phyloP scores from a whole-genome alignment of 1,139 yeast species.

The Lodderomyces oxycetoniae region DNA sequence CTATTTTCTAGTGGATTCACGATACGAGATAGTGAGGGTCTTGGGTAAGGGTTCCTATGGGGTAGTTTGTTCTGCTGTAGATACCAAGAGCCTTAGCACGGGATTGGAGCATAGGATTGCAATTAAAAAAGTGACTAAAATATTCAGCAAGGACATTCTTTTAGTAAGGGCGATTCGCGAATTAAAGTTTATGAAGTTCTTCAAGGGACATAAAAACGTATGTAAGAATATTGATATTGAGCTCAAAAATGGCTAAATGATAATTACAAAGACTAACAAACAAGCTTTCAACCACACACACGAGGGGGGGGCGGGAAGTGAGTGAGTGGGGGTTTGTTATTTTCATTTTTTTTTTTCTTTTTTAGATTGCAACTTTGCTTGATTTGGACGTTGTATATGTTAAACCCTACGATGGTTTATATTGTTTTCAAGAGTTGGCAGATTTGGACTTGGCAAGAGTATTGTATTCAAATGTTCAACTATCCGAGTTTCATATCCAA shows the following conservation, averaged over 20 bases:
- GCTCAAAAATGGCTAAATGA: background rate
- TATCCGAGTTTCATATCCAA: constrained; percentile 81
- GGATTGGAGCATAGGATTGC: constrained; percentile 40
- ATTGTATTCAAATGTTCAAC: constrained; percentile 68
- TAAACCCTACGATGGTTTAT: constrained; percentile 76
- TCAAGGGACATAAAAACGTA: constrained; percentile 75
- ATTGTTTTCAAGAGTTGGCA: constrained; percentile 74
- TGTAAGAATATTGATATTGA: constrained; percentile 11
- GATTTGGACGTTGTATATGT: constrained; percentile 67
- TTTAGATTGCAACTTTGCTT: constrained; percentile 58
- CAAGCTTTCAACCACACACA: too few relatives aligned
- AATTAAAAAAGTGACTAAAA: constrained; percentile 70
- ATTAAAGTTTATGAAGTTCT: constrained; percentile 68
- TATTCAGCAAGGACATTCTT: constrained; percentile 59
- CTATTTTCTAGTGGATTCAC: constrained; percentile 57
- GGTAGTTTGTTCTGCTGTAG: constrained; percentile 78
- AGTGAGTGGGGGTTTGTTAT: too few relatives aligned
- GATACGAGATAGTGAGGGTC: constrained; percentile 59
- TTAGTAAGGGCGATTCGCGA: constrained; percentile 76
- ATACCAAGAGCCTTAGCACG: constrained; percentile 30
- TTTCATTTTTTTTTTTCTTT: background rate
- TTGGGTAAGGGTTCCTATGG: constrained; percentile 92
- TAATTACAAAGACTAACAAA: too few relatives aligned
- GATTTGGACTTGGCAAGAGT: constrained; percentile 78
- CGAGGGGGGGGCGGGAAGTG: constrained; percentile 30